Conservation (phyloP, 768 basidiomycete species). For the Podaxis rugospora region DNA sequence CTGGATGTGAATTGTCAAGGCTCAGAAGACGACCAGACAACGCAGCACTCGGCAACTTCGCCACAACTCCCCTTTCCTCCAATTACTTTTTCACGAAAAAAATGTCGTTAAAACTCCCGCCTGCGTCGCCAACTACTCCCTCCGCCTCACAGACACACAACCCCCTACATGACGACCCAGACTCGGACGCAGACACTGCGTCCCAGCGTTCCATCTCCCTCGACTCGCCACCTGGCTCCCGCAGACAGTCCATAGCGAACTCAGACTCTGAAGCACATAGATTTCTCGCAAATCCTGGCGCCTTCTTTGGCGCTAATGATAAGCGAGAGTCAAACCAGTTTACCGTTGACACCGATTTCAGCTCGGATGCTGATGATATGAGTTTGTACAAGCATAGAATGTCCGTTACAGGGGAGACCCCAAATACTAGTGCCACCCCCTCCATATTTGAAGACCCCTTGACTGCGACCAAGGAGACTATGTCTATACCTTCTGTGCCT, state of each 20-base stretch:
- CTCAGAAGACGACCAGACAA: background rate
- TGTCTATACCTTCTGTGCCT: constrained; percentile 10
- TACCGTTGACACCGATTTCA: constrained; percentile 50
- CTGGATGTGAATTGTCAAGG: background rate
- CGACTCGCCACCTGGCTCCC: constrained; percentile 58
- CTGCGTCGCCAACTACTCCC: constrained; percentile 26
- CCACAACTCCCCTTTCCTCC: background rate
- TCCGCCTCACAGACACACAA: constrained; percentile 23
- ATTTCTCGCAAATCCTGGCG: constrained; percentile 8
- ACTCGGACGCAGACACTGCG: constrained; percentile 69
- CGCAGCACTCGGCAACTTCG: background rate
- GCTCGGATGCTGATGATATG: constrained; percentile 49
- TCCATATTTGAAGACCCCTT: constrained; percentile 33
- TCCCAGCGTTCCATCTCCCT: constrained; percentile 77
- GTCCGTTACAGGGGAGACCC: constrained; percentile 33
- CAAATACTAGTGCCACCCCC: constrained; percentile 47
- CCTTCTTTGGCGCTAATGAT: constrained; percentile 3
- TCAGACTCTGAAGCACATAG: constrained; percentile 11
- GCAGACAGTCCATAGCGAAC: background rate
- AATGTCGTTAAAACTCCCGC: constrained; percentile 26
- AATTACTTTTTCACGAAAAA: background rate
- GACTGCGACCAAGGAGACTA: constrained; percentile 22
- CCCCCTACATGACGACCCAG: constrained; percentile 28
- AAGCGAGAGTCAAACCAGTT: constrained; percentile 22
- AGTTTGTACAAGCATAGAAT: constrained; percentile 43